A percentile compares a stretch with the other conserved stretches of the same genome.
These are phyloP conservation scores for Solanum aculeatissimum DNA, from an alignment of 305 asterid species.

Conservation along the genomic window DNA sequence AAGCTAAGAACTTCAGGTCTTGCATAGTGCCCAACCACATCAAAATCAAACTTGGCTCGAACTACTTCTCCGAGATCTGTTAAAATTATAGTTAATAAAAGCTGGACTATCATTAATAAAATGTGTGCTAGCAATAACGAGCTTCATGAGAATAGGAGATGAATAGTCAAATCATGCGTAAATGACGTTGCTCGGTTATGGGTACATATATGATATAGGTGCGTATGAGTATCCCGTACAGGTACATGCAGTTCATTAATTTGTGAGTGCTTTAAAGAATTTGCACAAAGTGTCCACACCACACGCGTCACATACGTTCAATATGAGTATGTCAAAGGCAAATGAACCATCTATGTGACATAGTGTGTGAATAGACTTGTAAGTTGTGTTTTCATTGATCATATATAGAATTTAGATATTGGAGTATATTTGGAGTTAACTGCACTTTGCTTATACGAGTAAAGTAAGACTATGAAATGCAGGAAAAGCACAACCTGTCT, in stretches of 20 bases:
- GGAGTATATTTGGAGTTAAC: not conserved
- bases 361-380: not conserved
- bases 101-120: not conserved
- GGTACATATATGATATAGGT: not conserved
- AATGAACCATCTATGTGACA: not conserved
- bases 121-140: not conserved
- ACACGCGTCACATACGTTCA: not conserved
- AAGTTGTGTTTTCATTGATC: not conserved
- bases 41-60: slow-evolving; percentile 90
- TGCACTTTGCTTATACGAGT: not conserved
- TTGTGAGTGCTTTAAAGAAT: not conserved
- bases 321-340: not conserved
- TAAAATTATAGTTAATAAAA: not conserved
- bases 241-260: not conserved
- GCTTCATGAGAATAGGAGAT: not conserved
- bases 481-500: not conserved
- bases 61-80: slow-evolving; percentile 85
- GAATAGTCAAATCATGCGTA: not conserved
- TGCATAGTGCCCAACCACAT: slow-evolving; percentile 90
- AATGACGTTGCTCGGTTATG: not conserved
- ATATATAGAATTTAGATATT: not conserved
- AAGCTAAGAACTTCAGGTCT: slow-evolving; percentile 86
- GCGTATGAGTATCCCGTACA: not conserved
- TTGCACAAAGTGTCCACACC: not conserved
- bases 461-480: not conserved